Percentiles rank a stretch among this genome's conserved stretches.
phyloP scores from a whole-genome alignment of 106 monocot species.

The Platanthera zijinensis region DNA sequence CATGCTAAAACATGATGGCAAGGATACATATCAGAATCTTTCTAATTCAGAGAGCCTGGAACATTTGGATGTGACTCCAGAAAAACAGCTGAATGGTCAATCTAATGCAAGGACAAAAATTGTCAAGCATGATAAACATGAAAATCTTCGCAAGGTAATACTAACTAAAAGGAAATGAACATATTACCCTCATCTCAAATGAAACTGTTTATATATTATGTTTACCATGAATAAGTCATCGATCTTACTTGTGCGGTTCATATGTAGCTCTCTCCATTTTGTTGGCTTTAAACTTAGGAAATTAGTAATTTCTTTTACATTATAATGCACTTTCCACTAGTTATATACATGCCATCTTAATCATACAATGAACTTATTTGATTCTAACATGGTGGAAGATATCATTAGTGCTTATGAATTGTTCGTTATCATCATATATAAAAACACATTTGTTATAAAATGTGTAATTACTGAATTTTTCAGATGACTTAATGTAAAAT shows the following conservation, averaged over 20 bases:
- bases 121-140: slow-evolving; percentile 19
- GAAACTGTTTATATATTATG: neutral
- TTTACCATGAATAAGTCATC: neutral
- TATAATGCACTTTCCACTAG: neutral
- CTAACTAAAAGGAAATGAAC: neutral
- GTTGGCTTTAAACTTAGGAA: neutral
- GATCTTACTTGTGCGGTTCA: neutral
- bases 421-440: neutral
- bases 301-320: neutral
- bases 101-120: slow-evolving; percentile 10
- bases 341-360: neutral
- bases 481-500: neutral
- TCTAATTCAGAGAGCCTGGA: slow-evolving; percentile 11
- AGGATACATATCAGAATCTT: slow-evolving; percentile 8
- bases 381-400: neutral
- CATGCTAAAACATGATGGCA: slow-evolving; percentile 34
- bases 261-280: neutral
- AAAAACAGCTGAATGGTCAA: slow-evolving; percentile 18
- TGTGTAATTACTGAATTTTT: neutral
- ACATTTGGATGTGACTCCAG: slow-evolving; percentile 2
- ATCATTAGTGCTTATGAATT: neutral
- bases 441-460: neutral
- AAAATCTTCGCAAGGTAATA: slow-evolving; percentile 51
- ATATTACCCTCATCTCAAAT: neutral
- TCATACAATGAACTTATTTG: neutral